These are phyloP conservation scores for Tulasnella sp. DNA, from an alignment of 768 basidiomycete genomes.

Conservation along the genomic window DNA sequence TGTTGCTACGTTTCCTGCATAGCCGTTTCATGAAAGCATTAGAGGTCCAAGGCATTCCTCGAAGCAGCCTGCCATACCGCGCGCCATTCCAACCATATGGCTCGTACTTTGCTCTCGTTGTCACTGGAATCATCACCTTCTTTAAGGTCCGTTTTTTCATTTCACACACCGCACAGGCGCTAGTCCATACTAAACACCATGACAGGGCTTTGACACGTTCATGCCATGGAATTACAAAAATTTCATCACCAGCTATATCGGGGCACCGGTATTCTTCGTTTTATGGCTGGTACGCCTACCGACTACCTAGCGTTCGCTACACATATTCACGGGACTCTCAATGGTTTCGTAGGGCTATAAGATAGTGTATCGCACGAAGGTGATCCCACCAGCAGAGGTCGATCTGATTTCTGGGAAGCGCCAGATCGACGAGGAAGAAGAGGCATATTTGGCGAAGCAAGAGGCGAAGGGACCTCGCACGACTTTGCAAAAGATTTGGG, in stretches of 20 bases:
- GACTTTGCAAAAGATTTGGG: constrained; percentile 23
- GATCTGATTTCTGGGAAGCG: constrained; percentile 54
- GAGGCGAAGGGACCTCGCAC: constrained; percentile 24
- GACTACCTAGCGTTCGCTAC: not conserved
- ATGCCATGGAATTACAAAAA: constrained; percentile 45
- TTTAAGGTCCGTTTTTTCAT: not conserved
- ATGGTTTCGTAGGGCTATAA: constrained; percentile 15
- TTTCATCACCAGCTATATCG: constrained; percentile 47
- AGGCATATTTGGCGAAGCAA: constrained; percentile 42
- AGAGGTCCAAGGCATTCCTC: constrained; percentile 37
- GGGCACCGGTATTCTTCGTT: constrained; percentile 23
- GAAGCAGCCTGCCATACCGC: constrained; percentile 40
- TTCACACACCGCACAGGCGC: not conserved
- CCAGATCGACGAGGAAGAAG: constrained; percentile 58
- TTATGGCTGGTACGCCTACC: constrained; percentile 14
- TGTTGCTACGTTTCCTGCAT: constrained; percentile 20
- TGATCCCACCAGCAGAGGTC: constrained; percentile 42
- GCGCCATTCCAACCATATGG: constrained; percentile 27
- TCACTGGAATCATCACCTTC: constrained; percentile 24
- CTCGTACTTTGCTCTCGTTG: constrained; percentile 29
- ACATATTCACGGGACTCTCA: not conserved
- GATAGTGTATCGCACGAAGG: constrained; percentile 26
- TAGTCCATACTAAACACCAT: not conserved
- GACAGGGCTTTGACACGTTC: constrained; percentile 34
- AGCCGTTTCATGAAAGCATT: constrained; percentile 47